phyloP scores from a whole-genome alignment of 2,329 filamentous ascomycete genomes.

The Xylaria sp. region DNA sequence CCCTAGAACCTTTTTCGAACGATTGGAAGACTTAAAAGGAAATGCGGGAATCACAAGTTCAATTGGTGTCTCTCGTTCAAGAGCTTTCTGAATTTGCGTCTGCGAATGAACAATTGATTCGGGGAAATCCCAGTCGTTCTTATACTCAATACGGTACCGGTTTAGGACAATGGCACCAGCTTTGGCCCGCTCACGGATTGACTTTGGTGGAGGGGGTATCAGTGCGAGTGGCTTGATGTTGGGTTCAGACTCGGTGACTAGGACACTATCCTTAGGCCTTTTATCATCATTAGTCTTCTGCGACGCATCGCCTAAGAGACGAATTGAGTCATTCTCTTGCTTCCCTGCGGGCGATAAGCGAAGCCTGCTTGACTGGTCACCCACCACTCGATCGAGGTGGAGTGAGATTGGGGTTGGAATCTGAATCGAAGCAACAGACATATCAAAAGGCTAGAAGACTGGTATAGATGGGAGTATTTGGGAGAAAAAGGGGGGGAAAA shows the following conservation, averaged over 20 bases:
- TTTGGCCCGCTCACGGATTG: slow-evolving; percentile 14
- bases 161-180: slow-evolving; percentile 30
- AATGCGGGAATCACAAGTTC: slow-evolving; percentile 36
- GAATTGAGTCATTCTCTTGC: neutral
- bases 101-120: slow-evolving; percentile 27
- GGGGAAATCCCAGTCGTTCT: slow-evolving; percentile 34
- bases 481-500: neutral
- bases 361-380: slow-evolving; percentile 10
- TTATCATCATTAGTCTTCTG: neutral
- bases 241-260: neutral
- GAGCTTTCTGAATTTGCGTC: slow-evolving; percentile 24
- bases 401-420: slow-evolving; percentile 17
- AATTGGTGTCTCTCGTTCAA: slow-evolving; percentile 28
- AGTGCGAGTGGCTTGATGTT: slow-evolving; percentile 6
- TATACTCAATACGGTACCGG: slow-evolving; percentile 35
- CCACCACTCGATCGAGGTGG: slow-evolving; percentile 15
- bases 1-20: slow-evolving; percentile 34
- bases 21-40: slow-evolving; percentile 37
- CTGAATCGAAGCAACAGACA: slow-evolving; percentile 26
- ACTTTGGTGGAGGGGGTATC: slow-evolving; percentile 3
- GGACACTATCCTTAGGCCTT: neutral
- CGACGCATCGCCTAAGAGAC: neutral
- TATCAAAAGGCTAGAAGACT: neutral
- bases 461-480: neutral
- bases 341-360: neutral